Evolutionary conservation across 345 rosid species (phyloP).

Genomic region (Pugionium dolabratum): DNA sequence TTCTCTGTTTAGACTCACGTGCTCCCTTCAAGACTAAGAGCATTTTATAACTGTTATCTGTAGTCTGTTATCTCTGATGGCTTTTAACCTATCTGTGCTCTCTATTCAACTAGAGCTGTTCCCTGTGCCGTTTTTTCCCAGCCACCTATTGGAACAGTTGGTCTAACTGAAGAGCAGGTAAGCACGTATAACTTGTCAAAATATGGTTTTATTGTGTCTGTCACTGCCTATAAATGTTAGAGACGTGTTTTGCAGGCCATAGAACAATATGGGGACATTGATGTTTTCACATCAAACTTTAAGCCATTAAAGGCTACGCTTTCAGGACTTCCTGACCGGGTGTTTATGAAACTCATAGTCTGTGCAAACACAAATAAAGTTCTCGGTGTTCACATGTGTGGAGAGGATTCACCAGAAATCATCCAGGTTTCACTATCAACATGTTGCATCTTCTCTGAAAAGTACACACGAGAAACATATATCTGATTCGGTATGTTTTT

Average conservation of each 20-base stretch:
- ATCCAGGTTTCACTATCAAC: conserved; percentile 53
- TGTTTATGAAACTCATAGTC: conserved; percentile 84
- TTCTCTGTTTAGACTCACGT: neutral
- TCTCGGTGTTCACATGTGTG: conserved; percentile 87
- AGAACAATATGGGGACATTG: conserved; percentile 71
- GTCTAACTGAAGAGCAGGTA: conserved; percentile 92
- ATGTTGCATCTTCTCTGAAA: conserved; percentile 11
- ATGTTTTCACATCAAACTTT: conserved; percentile 83
- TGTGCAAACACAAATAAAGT: conserved; percentile 75
- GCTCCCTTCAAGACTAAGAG: neutral
- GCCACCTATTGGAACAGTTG: conserved; percentile 97
- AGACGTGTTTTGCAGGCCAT: conserved; percentile 61
- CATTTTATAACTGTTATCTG: neutral
- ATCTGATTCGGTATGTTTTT: neutral
- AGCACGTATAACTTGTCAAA: neutral
- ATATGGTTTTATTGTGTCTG: conserved; percentile 9
- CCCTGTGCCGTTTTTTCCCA: conserved; percentile 96
- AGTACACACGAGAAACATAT: neutral
- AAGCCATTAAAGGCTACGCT: conserved; percentile 90
- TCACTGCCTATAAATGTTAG: neutral
- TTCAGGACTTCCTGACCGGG: conserved; percentile 91
- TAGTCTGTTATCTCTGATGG: conserved; percentile 21
- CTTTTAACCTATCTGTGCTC: conserved; percentile 13
- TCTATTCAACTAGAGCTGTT: conserved; percentile 57
- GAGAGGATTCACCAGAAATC: conserved; percentile 91